phyloP scores from a whole-genome alignment of 805 yeast species.

The Ogataea philodendri region DNA sequence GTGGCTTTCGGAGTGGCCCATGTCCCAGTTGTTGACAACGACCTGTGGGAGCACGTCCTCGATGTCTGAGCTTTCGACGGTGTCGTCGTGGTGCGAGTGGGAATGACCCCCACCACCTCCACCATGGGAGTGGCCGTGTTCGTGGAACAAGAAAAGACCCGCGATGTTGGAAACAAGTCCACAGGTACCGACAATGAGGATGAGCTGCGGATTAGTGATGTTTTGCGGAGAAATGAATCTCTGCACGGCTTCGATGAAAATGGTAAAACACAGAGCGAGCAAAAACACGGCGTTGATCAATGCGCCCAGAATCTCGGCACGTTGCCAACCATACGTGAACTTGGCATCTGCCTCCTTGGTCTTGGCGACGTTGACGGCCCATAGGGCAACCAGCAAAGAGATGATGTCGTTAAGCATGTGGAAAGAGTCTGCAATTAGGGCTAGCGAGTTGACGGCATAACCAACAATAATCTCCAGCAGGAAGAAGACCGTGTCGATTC shows the following conservation, averaged over 20 bases:
- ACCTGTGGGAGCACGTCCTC: conserved; percentile 30
- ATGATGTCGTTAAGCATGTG: conserved; percentile 96
- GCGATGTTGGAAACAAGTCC: conserved; percentile 81
- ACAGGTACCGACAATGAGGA: conserved; percentile 75
- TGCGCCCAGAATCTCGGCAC: conserved; percentile 97
- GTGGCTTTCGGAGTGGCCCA: conserved; percentile 17
- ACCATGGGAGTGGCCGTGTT: conserved; percentile 64
- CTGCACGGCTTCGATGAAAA: conserved; percentile 88
- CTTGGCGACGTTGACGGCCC: conserved; percentile 94
- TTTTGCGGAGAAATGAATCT: conserved; percentile 78
- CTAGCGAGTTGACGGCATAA: conserved; percentile 89
- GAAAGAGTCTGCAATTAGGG: conserved; percentile 93
- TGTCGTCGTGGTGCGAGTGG: conserved; percentile 16
- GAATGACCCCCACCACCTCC: conserved; percentile 23
- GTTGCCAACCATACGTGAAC: conserved; percentile 96
- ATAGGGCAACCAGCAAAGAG: conserved; percentile 82
- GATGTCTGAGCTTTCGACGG: conserved; percentile 25
- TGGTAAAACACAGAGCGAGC: conserved; percentile 88
- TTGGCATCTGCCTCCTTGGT: conserved; percentile 77
- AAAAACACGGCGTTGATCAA: conserved; percentile 89
- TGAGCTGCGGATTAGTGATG: conserved; percentile 78
- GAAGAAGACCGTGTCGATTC: conserved; percentile 79
- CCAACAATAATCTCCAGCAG: conserved; percentile 82
- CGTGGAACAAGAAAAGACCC: conserved; percentile 87
- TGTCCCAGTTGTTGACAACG: conserved; percentile 21